Conservation (phyloP, 2,329 filamentous ascomycete genomes). For the Zymoseptoria brevis region DNA sequence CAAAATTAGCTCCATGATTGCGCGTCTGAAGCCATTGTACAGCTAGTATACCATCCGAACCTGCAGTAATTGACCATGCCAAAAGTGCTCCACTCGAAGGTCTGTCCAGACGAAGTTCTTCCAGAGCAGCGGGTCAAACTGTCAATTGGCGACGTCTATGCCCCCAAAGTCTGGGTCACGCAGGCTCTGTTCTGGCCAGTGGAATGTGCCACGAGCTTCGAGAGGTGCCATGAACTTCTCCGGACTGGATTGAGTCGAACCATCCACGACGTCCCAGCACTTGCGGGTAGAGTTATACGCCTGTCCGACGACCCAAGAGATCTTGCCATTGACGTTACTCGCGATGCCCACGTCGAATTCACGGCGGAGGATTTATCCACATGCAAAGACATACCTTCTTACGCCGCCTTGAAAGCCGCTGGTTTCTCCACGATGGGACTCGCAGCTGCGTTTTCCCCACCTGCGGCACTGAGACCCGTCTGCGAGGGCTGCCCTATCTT, state of each 20-base stretch:
- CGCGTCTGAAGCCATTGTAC: too few relatives aligned
- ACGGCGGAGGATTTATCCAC: constrained; percentile 3
- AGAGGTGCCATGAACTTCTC: constrained; percentile 6
- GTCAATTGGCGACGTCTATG: constrained; percentile 13
- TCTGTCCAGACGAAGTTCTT: too few relatives aligned
- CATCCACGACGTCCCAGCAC: constrained; percentile 10
- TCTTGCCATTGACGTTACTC: constrained; percentile 5
- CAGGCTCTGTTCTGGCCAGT: constrained; percentile 14
- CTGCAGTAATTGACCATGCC: too few relatives aligned
- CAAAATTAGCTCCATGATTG: too few relatives aligned
- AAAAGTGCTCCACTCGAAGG: too few relatives aligned
- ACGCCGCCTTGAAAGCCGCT: constrained; percentile 4
- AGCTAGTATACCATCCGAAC: too few relatives aligned
- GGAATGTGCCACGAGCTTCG: neutral
- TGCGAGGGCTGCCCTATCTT: constrained; percentile 11
- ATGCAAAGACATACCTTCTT: constrained; percentile 5
- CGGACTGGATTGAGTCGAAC: constrained; percentile 10
- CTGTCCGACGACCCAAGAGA: constrained; percentile 10
- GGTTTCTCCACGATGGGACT: constrained; percentile 11
- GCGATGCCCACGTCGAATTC: constrained; percentile 11
- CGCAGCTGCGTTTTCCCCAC: constrained; percentile 4
- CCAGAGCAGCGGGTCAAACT: constrained; percentile 8
- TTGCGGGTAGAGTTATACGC: constrained; percentile 9
- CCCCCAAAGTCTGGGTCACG: constrained; percentile 14
- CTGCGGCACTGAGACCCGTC: constrained; percentile 3